Evolutionary conservation across 2,329 filamentous ascomycete genomes (phyloP).

Genomic region (Microdochium trichocladiopsis): DNA sequence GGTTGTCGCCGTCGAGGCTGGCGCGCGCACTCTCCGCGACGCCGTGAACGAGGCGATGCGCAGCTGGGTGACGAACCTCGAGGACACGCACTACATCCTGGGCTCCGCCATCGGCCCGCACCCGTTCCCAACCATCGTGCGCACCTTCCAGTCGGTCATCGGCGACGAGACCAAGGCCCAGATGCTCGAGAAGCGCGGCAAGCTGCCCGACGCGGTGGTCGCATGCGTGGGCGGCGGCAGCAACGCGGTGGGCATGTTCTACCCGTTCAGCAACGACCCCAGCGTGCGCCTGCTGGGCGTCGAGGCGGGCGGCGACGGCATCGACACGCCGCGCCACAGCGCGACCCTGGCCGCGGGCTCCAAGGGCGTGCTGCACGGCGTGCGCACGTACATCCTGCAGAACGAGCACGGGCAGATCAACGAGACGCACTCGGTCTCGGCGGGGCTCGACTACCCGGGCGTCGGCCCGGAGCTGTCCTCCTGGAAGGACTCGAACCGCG

Average conservation of each 20-base stretch:
- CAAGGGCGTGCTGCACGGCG: slow-evolving; percentile 92
- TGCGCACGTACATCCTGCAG: slow-evolving; percentile 92
- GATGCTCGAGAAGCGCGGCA: slow-evolving; percentile 76
- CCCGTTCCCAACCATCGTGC: slow-evolving; percentile 94
- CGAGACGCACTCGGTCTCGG: slow-evolving; percentile 94
- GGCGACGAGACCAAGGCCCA: slow-evolving; percentile 91
- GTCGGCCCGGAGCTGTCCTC: slow-evolving; percentile 86
- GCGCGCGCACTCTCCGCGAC: slow-evolving; percentile 74
- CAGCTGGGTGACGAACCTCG: slow-evolving; percentile 86
- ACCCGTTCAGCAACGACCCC: slow-evolving; percentile 81
- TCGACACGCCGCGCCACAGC: slow-evolving; percentile 79
- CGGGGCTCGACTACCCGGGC: slow-evolving; percentile 93
- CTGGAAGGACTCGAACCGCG: slow-evolving; percentile 88
- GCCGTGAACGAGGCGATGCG: slow-evolving; percentile 94
- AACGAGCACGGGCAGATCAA: slow-evolving; percentile 87
- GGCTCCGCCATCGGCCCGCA: slow-evolving; percentile 96
- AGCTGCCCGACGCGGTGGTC: slow-evolving; percentile 91
- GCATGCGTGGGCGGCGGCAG: slow-evolving; percentile 94
- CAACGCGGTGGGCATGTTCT: slow-evolving; percentile 98
- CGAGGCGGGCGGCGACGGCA: slow-evolving; percentile 88
- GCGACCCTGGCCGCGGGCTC: slow-evolving; percentile 81
- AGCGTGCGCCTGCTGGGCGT: slow-evolving; percentile 87
- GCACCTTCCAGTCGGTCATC: slow-evolving; percentile 96
- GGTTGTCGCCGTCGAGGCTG: slow-evolving; percentile 88
- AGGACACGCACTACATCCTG: slow-evolving; percentile 97